phyloP scores from a whole-genome alignment of 2,329 filamentous ascomycete genomes.

The Moelleriella libera region DNA sequence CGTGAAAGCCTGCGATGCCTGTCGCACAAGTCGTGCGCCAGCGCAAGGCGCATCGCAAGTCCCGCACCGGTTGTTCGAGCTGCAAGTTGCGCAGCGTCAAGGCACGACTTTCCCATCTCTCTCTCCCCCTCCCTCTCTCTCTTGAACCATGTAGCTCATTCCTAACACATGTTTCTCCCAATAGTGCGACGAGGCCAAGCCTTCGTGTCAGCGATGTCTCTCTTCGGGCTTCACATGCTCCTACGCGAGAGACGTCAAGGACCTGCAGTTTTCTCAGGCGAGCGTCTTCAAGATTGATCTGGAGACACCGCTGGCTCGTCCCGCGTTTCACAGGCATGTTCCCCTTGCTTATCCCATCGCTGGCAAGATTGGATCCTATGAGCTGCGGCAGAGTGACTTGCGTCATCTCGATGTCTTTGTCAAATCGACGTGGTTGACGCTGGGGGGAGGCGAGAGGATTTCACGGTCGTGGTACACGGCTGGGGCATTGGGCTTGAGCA shows the following conservation, averaged over 20 bases:
- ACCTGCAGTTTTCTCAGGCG: slow-evolving; percentile 2
- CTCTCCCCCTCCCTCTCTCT: neutral
- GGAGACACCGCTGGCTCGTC: neutral
- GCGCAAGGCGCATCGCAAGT: slow-evolving; percentile 29
- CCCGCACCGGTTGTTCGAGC: slow-evolving; percentile 35
- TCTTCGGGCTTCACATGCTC: slow-evolving; percentile 30
- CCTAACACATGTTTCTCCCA: too few species aligned
- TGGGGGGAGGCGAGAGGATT: slow-evolving; percentile 15
- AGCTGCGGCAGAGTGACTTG: neutral
- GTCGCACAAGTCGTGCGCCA: slow-evolving; percentile 1
- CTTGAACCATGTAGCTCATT: neutral
- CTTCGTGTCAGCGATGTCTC: slow-evolving; percentile 30
- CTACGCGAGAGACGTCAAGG: slow-evolving; percentile 16
- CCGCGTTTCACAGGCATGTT: neutral
- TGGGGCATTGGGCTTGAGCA: slow-evolving; percentile 21
- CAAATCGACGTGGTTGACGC: slow-evolving; percentile 24
- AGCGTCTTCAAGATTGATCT: slow-evolving; percentile 1
- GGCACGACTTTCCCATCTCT: slow-evolving; percentile 12
- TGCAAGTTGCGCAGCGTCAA: slow-evolving; percentile 38
- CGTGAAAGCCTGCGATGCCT: neutral
- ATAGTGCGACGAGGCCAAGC: slow-evolving; percentile 38
- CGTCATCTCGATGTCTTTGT: slow-evolving; percentile 23
- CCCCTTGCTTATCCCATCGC: slow-evolving; percentile 11
- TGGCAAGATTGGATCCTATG: slow-evolving; percentile 4
- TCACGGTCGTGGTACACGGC: slow-evolving; percentile 17